Base-by-base conservation (phyloP, 306 rosid genomes). In the Cercis canadensis region DNA sequence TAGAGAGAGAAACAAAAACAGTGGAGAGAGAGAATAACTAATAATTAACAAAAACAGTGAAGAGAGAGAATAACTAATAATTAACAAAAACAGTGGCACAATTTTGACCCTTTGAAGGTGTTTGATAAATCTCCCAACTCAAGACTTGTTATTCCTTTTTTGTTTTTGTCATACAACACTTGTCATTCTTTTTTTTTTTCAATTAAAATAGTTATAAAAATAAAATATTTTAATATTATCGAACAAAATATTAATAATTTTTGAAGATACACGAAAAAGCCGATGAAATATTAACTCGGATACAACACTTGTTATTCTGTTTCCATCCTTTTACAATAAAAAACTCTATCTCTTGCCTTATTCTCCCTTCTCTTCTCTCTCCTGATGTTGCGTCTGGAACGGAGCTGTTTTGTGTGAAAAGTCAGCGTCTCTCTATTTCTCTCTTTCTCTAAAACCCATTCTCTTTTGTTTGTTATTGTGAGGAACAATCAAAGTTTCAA, bases 351-450 rank as follows among this genome's bases (percentile, higher is more conserved):
- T 43, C n/a, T n/a, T n/a, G n/a, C n/a, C n/a, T n/a, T n/a, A n/a
- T n/a, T n/a, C n/a, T 53, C 56, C 43, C 55, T 18, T 41, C 40
- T 53, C 32, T 76, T 63, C 70, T 79, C 62, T 56, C 53, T 57
- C 49, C 61, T 64, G 61, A 69, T 69, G 85, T 81, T 81, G 92
- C 95, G 78, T 82, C 74, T 87, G 75, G 63, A 83, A 87, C 62
- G 82, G 82, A 83, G 86, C 80, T 84, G 74, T 76, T 80, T 68
- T 78, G 86, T 83, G 78, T 85, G 82, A 75, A 85, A 93, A 88
- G 98, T 90, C 98, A 93, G 93, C 96, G 90, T 78, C 92, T 77
- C 69, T 75, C 64, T 59, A 57, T 77, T 69, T 65, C 67, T 73
- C 45, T 81, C 11, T 58, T 73, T 84, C 70, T 67, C 66, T 69